A percentile compares a stretch with the other conserved stretches of the same genome.
Conservation (phyloP, 441 rosid species). For the Pelargonium fulgidum region DNA sequence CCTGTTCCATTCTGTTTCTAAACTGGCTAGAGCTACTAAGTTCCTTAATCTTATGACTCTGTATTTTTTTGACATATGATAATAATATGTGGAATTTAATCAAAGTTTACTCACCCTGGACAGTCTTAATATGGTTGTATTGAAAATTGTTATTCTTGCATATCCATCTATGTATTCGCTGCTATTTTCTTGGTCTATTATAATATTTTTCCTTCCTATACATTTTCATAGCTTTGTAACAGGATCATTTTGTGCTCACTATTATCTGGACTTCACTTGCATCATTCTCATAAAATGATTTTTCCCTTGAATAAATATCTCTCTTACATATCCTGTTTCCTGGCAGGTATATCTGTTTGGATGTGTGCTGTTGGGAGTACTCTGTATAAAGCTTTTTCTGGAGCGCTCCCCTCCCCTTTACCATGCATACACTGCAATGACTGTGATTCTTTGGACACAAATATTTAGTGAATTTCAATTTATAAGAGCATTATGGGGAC, state of each 20-base stretch:
- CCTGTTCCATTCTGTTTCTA: background rate
- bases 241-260: slow-evolving; percentile 4
- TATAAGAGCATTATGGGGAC: slow-evolving; percentile 54
- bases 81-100: background rate
- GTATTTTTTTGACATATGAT: no score
- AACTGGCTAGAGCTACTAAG: background rate
- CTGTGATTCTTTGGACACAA: slow-evolving; percentile 78
- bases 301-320: background rate
- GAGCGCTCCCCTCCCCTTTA: slow-evolving; percentile 88
- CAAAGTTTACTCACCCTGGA: background rate
- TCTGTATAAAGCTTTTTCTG: slow-evolving; percentile 42
- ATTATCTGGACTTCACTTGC: background rate
- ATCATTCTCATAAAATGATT: background rate
- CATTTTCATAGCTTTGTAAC: slow-evolving; percentile 9
- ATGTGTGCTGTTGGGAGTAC: slow-evolving; percentile 49
- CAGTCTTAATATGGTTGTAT: background rate
- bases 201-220: background rate
- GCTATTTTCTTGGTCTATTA: background rate
- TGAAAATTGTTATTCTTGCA: background rate
- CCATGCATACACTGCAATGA: slow-evolving; percentile 80
- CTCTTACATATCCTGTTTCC: slow-evolving; percentile 25
- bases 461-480: slow-evolving; percentile 57
- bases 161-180: background rate
- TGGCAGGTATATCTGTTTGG: slow-evolving; percentile 63
- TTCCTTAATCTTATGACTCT: background rate